Evolutionary conservation across 192 early-diverging fungal genomes (phyloP).

Genomic region (Gigaspora rosea): DNA sequence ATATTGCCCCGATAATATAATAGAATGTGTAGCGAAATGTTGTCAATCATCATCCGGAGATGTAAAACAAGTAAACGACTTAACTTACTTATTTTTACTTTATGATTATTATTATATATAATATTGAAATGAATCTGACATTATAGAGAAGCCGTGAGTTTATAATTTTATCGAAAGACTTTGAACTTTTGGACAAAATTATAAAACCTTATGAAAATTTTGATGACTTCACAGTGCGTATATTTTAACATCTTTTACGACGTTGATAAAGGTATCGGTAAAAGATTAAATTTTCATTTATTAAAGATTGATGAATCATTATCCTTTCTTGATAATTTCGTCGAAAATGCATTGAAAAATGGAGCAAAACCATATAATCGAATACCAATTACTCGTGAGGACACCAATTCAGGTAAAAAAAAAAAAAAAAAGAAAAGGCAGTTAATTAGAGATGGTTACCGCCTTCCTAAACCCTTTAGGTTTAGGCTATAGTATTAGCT

Average conservation of each 20-base stretch:
- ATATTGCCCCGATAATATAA: conserved; percentile 3
- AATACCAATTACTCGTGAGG: conserved; percentile 1
- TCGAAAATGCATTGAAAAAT: conserved; percentile 20
- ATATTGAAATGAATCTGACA: neutral
- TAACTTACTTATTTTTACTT: neutral
- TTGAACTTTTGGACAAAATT: neutral
- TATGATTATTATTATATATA: neutral
- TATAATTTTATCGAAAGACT: neutral
- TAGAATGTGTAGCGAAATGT: conserved; percentile 8
- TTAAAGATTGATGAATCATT: conserved; percentile 26
- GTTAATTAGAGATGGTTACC: too few species aligned
- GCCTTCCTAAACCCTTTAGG: too few species aligned
- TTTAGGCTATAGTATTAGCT: too few species aligned
- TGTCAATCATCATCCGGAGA: conserved; percentile 5
- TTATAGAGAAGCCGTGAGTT: conserved; percentile 22
- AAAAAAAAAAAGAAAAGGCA: too few species aligned
- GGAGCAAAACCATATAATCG: conserved; percentile 25
- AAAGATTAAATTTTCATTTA: neutral
- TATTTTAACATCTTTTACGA: neutral
- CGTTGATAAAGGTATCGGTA: neutral
- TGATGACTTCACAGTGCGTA: neutral
- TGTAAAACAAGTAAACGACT: conserved; percentile 1
- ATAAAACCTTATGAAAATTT: neutral
- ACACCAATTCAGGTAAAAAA: neutral
- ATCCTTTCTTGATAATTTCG: conserved; percentile 22